Conservation (phyloP, 805 yeast species). For the Metschnikowia santaceciliae region DNA sequence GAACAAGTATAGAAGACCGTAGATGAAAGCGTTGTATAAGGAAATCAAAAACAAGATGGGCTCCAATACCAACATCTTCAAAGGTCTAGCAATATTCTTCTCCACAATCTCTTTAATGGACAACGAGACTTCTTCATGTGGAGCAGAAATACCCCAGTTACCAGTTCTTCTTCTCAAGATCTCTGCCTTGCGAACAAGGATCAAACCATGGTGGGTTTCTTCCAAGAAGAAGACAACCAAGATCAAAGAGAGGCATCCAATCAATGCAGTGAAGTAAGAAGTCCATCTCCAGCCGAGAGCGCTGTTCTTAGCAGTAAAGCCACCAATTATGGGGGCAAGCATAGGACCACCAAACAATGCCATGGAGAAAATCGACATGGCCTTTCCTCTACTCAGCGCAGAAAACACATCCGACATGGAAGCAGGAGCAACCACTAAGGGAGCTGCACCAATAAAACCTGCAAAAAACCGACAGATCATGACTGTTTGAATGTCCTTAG, state of each 20-base stretch:
- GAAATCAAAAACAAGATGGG: conserved; percentile 70
- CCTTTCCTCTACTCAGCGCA: conserved; percentile 19
- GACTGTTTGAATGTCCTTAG: conserved; percentile 22
- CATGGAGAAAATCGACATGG: conserved; percentile 21
- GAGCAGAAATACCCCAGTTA: conserved; percentile 79
- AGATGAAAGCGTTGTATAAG: conserved; percentile 71
- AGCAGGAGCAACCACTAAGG: conserved; percentile 24
- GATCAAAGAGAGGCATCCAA: conserved; percentile 43
- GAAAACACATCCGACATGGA: conserved; percentile 21
- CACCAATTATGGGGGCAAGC: conserved; percentile 40
- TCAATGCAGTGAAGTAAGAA: conserved; percentile 63
- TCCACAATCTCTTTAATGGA: conserved; percentile 48
- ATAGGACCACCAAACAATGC: conserved; percentile 34
- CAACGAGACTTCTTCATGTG: conserved; percentile 48
- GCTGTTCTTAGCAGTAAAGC: conserved; percentile 53
- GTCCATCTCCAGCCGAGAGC: conserved; percentile 85
- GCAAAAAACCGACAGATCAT: conserved; percentile 23
- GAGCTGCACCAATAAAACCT: conserved; percentile 24
- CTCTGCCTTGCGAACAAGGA: conserved; percentile 60
- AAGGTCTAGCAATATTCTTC: conserved; percentile 64
- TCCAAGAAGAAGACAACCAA: conserved; percentile 43
- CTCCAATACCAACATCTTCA: conserved; percentile 61
- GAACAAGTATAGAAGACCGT: conserved; percentile 72
- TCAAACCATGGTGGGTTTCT: conserved; percentile 72
- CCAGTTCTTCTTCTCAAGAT: conserved; percentile 63